These are phyloP conservation scores for Boletus subparvulus DNA, from an alignment of 768 basidiomycete species.

Conservation along the genomic window DNA sequence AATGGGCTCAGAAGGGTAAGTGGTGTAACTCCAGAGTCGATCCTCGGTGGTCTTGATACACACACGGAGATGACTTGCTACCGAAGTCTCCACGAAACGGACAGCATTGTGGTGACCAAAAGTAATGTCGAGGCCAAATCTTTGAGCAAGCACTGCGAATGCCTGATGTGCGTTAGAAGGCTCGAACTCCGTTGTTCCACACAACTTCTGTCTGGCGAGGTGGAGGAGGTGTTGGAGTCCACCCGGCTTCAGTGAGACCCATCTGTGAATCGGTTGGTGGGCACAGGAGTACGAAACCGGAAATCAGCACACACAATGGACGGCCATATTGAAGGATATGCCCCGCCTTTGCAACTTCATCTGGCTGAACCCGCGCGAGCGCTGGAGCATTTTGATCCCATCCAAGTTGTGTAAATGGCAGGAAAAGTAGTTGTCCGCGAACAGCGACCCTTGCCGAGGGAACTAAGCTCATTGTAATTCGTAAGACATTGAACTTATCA, in stretches of 20 bases:
- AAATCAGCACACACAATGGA: neutral
- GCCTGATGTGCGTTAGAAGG: neutral
- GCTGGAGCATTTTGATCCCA: neutral
- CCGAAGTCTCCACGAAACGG: neutral
- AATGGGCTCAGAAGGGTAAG: constrained; percentile 8
- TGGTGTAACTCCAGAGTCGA: neutral
- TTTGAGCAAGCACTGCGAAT: neutral
- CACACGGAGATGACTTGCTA: neutral
- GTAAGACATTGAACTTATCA: neutral
- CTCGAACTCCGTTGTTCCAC: neutral
- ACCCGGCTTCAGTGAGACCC: neutral
- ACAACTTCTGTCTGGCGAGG: neutral
- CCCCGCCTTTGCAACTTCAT: neutral
- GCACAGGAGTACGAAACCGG: neutral
- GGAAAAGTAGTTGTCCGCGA: neutral
- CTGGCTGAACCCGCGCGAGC: no score
- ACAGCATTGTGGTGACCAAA: neutral
- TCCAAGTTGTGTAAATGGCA: neutral
- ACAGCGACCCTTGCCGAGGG: neutral
- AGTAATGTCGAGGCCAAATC: neutral
- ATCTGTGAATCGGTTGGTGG: neutral
- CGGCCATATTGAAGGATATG: neutral
- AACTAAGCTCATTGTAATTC: neutral
- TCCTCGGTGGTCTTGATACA: neutral
- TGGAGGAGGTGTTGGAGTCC: neutral